Evolutionary conservation across 2,329 filamentous ascomycete species (phyloP), one percentile per base, ranked within the genome.

Genomic region (Fusarium nodosum): DNA sequence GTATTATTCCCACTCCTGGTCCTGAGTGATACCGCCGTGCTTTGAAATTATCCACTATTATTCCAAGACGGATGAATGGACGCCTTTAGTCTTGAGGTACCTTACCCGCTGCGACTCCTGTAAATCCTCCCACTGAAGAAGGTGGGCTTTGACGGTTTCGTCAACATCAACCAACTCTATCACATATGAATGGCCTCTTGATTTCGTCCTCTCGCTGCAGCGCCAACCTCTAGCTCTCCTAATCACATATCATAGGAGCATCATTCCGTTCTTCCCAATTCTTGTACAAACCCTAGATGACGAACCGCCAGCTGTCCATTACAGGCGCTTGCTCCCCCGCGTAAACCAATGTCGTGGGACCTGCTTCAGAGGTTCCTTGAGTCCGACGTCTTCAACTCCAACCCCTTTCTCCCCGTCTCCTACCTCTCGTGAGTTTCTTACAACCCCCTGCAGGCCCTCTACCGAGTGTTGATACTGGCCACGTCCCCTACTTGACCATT

Each of bases 381-480:
- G 87, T 94, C 91, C 84, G 93, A 96, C 86, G 92, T 96, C 85
- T 96, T 96, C 87, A 95, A 94, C 85, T 91, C 92, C 83, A 91
- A 95, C 82, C 92, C 93, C 69, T 95, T 94, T 81, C 90, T 96
- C 80, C 91, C 92, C 66, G 93, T 96, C 79, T 93, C 92, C 72
- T 96, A 96, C 82, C 89, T 96, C 77, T 93, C 92, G 92, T 95
- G 85, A 87, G 90, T 85, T 64, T 66, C 53, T 22, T 51, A 39
- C 41, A 64, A 65, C 41, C 41, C 58, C 41, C 61, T 39, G 44
- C 33, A 39, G 9, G 11, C 18, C 45, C 20, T 47, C 18, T 33
- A 57, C 33, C 38, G 50, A 41, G 26, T 20, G 24, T 47, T 38
- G 41, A 38, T 54, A 59, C 31, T 36, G 31, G n/a, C 41, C 30